Evolutionary conservation across 768 basidiomycete genomes (phyloP).

Genomic region (Auriscalpium vulgare): DNA sequence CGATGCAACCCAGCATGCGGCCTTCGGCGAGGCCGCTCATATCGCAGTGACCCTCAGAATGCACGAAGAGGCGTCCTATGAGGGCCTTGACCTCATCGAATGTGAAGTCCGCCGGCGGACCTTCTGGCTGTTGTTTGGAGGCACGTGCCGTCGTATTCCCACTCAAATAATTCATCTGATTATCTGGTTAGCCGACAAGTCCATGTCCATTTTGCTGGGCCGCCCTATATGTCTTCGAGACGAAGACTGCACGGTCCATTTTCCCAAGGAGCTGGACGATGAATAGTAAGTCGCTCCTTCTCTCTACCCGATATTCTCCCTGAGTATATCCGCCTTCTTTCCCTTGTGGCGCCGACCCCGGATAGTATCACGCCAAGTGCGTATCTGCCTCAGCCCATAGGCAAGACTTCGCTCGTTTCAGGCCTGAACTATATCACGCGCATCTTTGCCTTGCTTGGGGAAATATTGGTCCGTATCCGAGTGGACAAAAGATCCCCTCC

Average conservation of each 20-base stretch:
- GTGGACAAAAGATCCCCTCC: constrained; percentile 84
- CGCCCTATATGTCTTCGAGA: constrained; percentile 81
- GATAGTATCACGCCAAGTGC: constrained; percentile 73
- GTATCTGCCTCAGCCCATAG: constrained; percentile 82
- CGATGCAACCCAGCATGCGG: constrained; percentile 80
- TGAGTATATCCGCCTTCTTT: constrained; percentile 2
- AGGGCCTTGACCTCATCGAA: constrained; percentile 79
- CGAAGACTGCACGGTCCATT: constrained; percentile 86
- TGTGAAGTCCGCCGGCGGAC: constrained; percentile 78
- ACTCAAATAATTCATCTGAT: constrained; percentile 5
- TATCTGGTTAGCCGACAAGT: constrained; percentile 65
- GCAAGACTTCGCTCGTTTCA: constrained; percentile 76
- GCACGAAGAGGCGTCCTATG: constrained; percentile 82
- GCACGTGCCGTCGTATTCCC: constrained; percentile 29
- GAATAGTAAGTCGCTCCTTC: constrained; percentile 62
- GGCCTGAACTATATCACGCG: constrained; percentile 84
- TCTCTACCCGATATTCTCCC: constrained; percentile 12
- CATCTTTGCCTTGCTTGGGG: constrained; percentile 78
- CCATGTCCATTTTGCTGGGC: constrained; percentile 78
- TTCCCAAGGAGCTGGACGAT: constrained; percentile 83
- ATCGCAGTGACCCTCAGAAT: constrained; percentile 76
- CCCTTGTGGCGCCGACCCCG: background rate
- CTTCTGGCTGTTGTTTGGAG: constrained; percentile 88
- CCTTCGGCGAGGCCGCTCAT: constrained; percentile 81
- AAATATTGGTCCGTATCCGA: constrained; percentile 80